Conservation (phyloP, 129 eudicot genomes). For the Centella asiatica region DNA sequence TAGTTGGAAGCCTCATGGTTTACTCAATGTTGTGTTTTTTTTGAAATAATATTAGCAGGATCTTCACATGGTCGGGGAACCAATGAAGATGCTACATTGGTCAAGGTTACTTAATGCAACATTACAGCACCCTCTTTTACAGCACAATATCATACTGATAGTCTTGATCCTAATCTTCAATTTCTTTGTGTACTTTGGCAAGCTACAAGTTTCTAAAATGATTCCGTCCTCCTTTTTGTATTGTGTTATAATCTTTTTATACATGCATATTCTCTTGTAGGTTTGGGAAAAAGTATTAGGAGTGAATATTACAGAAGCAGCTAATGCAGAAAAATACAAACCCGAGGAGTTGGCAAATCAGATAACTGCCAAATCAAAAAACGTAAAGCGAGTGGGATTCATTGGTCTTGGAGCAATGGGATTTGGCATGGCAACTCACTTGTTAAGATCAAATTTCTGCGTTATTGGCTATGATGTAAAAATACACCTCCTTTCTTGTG, state of each 20-base stretch:
- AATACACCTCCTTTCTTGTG: neutral
- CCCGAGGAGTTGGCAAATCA: slow-evolving; percentile 63
- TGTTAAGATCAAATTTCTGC: slow-evolving; percentile 65
- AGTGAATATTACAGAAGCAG: slow-evolving; percentile 61
- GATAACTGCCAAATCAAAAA: slow-evolving; percentile 40
- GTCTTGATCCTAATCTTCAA: neutral
- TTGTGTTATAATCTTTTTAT: neutral
- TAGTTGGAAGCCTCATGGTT: slow-evolving; percentile 7
- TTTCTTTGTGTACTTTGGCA: neutral
- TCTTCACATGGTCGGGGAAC: slow-evolving; percentile 38
- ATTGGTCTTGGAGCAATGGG: slow-evolving; percentile 99
- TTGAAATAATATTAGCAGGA: slow-evolving; percentile 33
- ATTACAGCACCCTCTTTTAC: neutral
- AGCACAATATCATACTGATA: neutral
- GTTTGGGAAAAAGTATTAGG: slow-evolving; percentile 79
- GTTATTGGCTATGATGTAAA: slow-evolving; percentile 90
- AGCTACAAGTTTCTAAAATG: neutral
- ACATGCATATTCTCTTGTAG: slow-evolving; percentile 26
- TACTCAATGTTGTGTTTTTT: slow-evolving; percentile 14
- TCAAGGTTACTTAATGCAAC: slow-evolving; percentile 13
- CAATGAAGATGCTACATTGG: slow-evolving; percentile 44
- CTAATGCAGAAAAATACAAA: slow-evolving; percentile 62
- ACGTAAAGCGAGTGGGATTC: slow-evolving; percentile 61
- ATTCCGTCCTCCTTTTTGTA: neutral
- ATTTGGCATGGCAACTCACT: slow-evolving; percentile 98